Conservation (phyloP, 1,139 yeast genomes). For the Sugiyamaella xylanicola region DNA sequence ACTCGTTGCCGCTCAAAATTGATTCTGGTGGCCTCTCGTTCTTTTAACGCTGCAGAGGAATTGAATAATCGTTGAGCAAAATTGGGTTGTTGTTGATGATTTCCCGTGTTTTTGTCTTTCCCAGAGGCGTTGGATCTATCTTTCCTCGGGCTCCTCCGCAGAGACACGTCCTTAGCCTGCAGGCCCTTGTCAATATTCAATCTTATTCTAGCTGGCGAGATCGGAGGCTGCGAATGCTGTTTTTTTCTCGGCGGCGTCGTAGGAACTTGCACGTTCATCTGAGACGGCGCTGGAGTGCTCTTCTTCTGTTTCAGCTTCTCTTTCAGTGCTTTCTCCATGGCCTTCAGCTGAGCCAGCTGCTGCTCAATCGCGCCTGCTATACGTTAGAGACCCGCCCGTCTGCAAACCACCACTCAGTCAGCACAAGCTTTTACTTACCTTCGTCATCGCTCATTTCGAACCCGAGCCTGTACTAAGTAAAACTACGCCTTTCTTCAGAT, state of each 20-base stretch:
- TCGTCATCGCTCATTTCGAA: conserved; percentile 17
- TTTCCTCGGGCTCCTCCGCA: conserved; percentile 19
- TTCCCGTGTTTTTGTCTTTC: not conserved
- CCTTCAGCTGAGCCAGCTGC: conserved; percentile 18
- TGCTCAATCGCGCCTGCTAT: conserved; percentile 7
- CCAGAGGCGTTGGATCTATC: not conserved
- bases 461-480: no score
- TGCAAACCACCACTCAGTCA: no score
- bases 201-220: conserved; percentile 19
- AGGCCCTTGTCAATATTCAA: conserved; percentile 26
- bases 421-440: conserved; percentile 13
- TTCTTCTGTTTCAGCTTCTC: conserved; percentile 5
- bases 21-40: conserved; percentile 4
- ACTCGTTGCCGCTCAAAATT: conserved; percentile 1
- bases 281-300: not conserved
- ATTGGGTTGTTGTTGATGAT: not conserved
- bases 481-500: not conserved
- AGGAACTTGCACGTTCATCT: conserved; percentile 6
- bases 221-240: not conserved
- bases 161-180: conserved; percentile 26
- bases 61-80: conserved; percentile 9
- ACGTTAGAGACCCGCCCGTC: no score
- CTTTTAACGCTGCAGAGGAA: conserved; percentile 8
- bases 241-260: conserved; percentile 16
- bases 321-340: conserved; percentile 15